Evolutionary conservation across 2,329 filamentous ascomycete species (phyloP), one percentile per base, ranked within the genome.

Genomic region (Fusarium sp.): DNA sequence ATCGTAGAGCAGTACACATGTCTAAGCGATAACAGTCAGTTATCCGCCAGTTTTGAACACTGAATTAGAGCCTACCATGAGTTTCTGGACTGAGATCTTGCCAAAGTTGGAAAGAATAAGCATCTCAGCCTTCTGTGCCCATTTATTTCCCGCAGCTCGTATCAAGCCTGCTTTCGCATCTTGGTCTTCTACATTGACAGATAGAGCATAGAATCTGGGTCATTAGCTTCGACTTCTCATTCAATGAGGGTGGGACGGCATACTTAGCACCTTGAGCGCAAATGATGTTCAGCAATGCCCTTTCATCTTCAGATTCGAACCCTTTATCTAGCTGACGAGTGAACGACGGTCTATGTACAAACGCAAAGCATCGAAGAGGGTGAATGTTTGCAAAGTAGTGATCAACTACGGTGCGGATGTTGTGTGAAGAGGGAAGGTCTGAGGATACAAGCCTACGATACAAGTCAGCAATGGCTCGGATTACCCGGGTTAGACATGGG

Each of bases 311-410:
- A 6, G 70, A 75, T 9, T 74, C 72, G 45, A 80, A 74, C 0
- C 79, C 79, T 26, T 77, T 79, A 57, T 80, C 79, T 7, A 80
- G 70, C 45, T 80, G 78, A 8, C 78, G 71, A 66, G 79, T 78
- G 50, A 80, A 80, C 2, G 79, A 80, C 6, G 79, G 79, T 50
- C 80, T 79, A 52, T 80, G 79, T 18, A 80, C 78, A 74, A 80
- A 80, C 16, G 79, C 78, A 54, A 80, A 80, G 62, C 79, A 80
- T 20, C 79, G 76, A 6, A 80, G 74, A n/a, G 78, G 78, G 51
- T 80, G 84, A 6, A 80, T 71, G 31, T 80, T 80, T 60, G 77
- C 71, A 65, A 80, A 80, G 57, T 80, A 80, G 61, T 78, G 78
- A 45, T 80, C 78, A 26, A 80, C 76, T 5, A 80, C 74, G 1